Percentiles rank a stretch among this genome's conserved stretches.
phyloP scores from a whole-genome alignment of 768 basidiomycete genomes.

The Cantharellus cinnabarinus region DNA sequence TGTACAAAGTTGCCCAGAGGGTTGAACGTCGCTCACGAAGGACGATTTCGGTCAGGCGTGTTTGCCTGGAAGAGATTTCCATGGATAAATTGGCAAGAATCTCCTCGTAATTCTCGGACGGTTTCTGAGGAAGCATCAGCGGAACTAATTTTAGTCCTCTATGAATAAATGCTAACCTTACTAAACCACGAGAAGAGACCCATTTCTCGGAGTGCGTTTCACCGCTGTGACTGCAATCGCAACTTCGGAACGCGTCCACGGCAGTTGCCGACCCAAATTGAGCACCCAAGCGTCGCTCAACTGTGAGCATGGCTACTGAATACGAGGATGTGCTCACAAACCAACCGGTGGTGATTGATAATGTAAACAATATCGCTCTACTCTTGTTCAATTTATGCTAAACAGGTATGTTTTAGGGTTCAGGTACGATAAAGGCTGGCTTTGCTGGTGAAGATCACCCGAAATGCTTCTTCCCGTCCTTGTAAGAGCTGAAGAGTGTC shows the following conservation, averaged over 20 bases:
- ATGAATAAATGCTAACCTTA: background rate
- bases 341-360: constrained; percentile 98
- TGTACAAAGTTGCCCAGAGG: constrained; percentile 57
- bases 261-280: background rate
- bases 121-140: background rate
- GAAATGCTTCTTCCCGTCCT: constrained; percentile 98
- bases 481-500: constrained; percentile 32
- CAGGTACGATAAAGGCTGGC: constrained; percentile 95
- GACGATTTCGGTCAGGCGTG: constrained; percentile 62
- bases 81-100: constrained; percentile 43
- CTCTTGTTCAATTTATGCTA: background rate
- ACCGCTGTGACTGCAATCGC: background rate
- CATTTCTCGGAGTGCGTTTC: background rate
- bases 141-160: background rate
- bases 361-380: constrained; percentile 33
- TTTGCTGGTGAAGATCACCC: constrained; percentile 99
- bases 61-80: constrained; percentile 54
- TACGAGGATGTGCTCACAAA: constrained; percentile 91
- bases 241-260: background rate
- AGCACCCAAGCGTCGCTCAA: background rate
- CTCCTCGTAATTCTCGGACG: constrained; percentile 57
- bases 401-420: constrained; percentile 39
- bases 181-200: constrained; percentile 1
- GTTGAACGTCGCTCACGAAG: constrained; percentile 64
- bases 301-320: constrained; percentile 47